Conservation (phyloP, 164 flowering plant species). For the Hamamelis virginiana region DNA sequence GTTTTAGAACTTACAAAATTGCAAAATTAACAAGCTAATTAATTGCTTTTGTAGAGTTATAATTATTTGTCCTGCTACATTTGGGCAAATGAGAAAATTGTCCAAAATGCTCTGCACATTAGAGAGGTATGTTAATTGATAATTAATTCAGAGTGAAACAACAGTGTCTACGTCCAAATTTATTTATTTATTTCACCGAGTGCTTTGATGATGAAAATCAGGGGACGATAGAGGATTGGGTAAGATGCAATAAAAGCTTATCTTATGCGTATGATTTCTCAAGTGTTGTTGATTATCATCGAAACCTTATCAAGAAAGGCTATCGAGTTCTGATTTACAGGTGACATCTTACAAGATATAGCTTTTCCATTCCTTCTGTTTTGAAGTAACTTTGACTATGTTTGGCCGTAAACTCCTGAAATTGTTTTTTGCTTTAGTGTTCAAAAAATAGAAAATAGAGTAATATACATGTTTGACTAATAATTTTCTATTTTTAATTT, state of each 20-base stretch:
- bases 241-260: neutral
- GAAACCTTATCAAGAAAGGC: neutral
- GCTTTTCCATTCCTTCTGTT: too few species aligned
- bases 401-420: too few species aligned
- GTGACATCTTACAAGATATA: neutral
- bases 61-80: neutral
- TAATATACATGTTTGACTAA: too few species aligned
- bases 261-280: neutral
- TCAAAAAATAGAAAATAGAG: too few species aligned
- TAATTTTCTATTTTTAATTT: too few species aligned
- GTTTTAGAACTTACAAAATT: too few species aligned
- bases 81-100: slow-evolving; percentile 18
- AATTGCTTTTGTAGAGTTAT: neutral
- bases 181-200: too few species aligned
- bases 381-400: too few species aligned
- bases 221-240: neutral
- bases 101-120: neutral
- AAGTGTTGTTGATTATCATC: neutral
- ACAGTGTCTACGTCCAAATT: neutral
- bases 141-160: too few species aligned
- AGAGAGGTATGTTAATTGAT: neutral
- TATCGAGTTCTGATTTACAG: neutral
- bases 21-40: too few species aligned
- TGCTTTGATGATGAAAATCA: too few species aligned
- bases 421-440: too few species aligned